Percentiles rank a stretch among this genome's conserved stretches.
phyloP scores from a whole-genome alignment of 208 protist species.

The Trypanosoma congolense region DNA sequence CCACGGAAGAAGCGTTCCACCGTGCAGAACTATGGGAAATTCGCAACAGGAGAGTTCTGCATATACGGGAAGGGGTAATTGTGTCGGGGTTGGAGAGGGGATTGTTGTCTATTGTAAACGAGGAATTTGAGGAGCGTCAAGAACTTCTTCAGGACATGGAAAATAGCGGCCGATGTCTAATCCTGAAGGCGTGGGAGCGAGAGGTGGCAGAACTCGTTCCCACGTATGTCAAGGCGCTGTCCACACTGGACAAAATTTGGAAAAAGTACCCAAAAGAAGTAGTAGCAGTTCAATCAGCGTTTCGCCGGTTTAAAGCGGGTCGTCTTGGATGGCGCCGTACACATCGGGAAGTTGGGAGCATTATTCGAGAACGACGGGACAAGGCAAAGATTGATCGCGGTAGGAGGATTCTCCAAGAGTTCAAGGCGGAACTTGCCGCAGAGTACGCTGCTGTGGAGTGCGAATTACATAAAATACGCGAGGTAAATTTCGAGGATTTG shows the following conservation, averaged over 20 bases:
- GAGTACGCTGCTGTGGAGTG: slow-evolving; percentile 29
- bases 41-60: background rate
- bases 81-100: slow-evolving; percentile 12
- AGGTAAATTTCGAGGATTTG: slow-evolving; percentile 19
- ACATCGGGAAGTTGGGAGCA: slow-evolving; percentile 42
- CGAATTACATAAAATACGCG: slow-evolving; percentile 32
- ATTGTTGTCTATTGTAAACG: slow-evolving; percentile 21
- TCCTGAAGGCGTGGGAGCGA: slow-evolving; percentile 20
- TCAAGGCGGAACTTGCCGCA: slow-evolving; percentile 26
- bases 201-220: slow-evolving; percentile 5
- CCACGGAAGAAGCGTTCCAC: slow-evolving; percentile 3
- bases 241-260: slow-evolving; percentile 3
- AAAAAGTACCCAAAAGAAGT: slow-evolving; percentile 18
- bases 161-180: slow-evolving; percentile 14
- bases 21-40: slow-evolving; percentile 3
- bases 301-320: slow-evolving; percentile 31
- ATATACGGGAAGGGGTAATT: background rate
- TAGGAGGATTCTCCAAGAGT: slow-evolving; percentile 21
- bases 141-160: slow-evolving; percentile 24
- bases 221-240: slow-evolving; percentile 11
- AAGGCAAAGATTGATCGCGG: slow-evolving; percentile 33
- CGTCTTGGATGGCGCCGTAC: slow-evolving; percentile 53
- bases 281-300: slow-evolving; percentile 39
- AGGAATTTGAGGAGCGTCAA: slow-evolving; percentile 21
- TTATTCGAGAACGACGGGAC: slow-evolving; percentile 40